Evolutionary conservation across 2,329 filamentous ascomycete species (phyloP).

Genomic region (Aspergillus floridensis): DNA sequence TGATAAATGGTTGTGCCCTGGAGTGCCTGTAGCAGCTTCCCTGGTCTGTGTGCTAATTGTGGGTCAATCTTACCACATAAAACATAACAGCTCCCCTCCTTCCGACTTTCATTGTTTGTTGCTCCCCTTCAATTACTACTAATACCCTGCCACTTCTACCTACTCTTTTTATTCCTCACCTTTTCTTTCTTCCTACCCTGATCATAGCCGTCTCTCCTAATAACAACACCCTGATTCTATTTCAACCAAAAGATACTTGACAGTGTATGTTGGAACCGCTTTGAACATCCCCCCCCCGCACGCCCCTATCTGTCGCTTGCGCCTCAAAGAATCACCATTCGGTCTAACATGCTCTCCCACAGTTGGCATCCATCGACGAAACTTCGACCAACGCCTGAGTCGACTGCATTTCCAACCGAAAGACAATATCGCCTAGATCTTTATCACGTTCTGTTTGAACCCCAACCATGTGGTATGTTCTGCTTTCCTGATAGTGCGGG

Average conservation of each 20-base stretch:
- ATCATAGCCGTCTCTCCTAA: neutral
- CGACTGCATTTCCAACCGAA: neutral
- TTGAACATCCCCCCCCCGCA: neutral
- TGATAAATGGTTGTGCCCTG: slow-evolving; percentile 14
- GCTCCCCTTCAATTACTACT: slow-evolving; percentile 11
- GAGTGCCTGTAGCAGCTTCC: slow-evolving; percentile 26
- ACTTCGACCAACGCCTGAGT: neutral
- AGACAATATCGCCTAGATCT: neutral
- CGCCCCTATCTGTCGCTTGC: neutral
- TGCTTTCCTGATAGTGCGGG: neutral
- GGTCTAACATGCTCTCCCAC: neutral
- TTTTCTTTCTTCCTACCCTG: slow-evolving; percentile 1
- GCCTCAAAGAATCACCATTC: neutral
- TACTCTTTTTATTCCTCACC: neutral
- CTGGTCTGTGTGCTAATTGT: slow-evolving; percentile 20
- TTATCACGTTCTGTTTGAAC: neutral
- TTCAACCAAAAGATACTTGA: neutral
- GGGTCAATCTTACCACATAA: slow-evolving; percentile 29
- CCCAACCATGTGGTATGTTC: slow-evolving; percentile 38
- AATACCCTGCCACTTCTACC: neutral
- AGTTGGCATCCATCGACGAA: neutral
- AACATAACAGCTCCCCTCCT: slow-evolving; percentile 27
- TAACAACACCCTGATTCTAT: neutral
- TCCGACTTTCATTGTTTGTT: slow-evolving; percentile 19
- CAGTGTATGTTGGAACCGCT: neutral